These are phyloP conservation scores for Prunus salicina DNA, from an alignment of 306 rosid genomes.

Conservation along the genomic window DNA sequence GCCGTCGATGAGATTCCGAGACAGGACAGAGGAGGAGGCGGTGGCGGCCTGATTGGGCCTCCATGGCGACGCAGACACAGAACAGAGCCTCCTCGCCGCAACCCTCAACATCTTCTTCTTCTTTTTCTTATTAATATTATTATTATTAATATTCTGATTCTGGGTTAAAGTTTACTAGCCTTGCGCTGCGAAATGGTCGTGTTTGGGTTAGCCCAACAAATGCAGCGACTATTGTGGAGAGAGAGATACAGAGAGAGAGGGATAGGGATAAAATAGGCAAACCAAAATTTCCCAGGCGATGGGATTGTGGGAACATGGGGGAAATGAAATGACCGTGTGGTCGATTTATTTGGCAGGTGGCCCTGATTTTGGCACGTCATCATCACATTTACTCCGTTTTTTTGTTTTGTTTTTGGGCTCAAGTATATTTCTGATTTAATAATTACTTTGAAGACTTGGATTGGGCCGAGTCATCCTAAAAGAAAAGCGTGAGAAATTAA, in stretches of 20 bases:
- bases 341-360: neutral
- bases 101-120: constrained; percentile 40
- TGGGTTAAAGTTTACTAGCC: neutral
- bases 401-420: neutral
- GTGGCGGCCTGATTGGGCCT: constrained; percentile 25
- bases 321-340: neutral
- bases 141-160: neutral
- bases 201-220: neutral
- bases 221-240: neutral
- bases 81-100: constrained; percentile 45
- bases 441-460: neutral
- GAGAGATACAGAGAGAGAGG: neutral
- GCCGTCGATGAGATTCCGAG: constrained; percentile 24
- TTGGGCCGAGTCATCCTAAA: neutral
- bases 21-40: constrained; percentile 22
- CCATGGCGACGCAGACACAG: constrained; percentile 32
- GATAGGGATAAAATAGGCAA: neutral
- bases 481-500: neutral
- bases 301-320: neutral
- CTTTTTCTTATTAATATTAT: neutral
- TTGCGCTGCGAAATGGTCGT: constrained; percentile 2
- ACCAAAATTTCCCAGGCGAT: neutral
- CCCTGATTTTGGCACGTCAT: constrained; percentile 13
- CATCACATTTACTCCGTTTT: neutral
- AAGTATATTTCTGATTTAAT: neutral